Base-by-base conservation (phyloP, 208 protist species). In the Leishmania amazonensis region DNA sequence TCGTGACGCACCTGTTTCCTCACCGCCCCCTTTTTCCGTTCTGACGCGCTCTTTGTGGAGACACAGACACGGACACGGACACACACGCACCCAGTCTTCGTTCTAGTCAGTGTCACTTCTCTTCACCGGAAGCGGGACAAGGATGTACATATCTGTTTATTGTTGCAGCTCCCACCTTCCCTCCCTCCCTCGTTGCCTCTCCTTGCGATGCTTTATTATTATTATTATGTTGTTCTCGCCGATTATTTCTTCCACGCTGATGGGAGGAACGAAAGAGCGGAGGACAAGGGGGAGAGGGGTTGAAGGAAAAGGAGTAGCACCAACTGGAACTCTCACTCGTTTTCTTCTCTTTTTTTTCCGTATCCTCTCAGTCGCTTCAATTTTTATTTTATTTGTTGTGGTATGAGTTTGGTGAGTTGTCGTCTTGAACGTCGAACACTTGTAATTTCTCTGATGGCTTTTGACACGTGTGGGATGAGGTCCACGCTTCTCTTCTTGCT, bases 21-120 rank as follows among this genome's bases (percentile, higher is more conserved):
- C 74, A 65, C 38, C 38, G 38, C 24, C 75, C 47, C 74, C 76
- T 57, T 87, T 78, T 68, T 42, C 65, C 42, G 38, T 80, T 73
- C 21, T 42, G 3, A 38, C 21, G 2, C 24, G 67, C 35, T 54
- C 35, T 72, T 74, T 81, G 42, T 28, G 5, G 68, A 53, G 9
- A 49, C 40, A 54, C 24, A 35, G 3, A 74, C 21, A 74, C 9
- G n/a, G 6, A n/a, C 21, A 51, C 21, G 2, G 4, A 53, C 40
- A 49, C 5, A 47, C 57, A 64, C 58, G 15, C 8, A 47, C 42
- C 17, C 40, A 74, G 28, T 53, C 24, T 28, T 45, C 68, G 21
- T 35, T 51, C 45, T 35, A 31, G 3, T 3, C 21, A 49, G 68
- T 38, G 40, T 6, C 51, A 77, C 42, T 62, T 74, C 9, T 53